Evolutionary conservation across 495 filamentous ascomycete genomes (phyloP).

Genomic region (Tuber umbilicatum): DNA sequence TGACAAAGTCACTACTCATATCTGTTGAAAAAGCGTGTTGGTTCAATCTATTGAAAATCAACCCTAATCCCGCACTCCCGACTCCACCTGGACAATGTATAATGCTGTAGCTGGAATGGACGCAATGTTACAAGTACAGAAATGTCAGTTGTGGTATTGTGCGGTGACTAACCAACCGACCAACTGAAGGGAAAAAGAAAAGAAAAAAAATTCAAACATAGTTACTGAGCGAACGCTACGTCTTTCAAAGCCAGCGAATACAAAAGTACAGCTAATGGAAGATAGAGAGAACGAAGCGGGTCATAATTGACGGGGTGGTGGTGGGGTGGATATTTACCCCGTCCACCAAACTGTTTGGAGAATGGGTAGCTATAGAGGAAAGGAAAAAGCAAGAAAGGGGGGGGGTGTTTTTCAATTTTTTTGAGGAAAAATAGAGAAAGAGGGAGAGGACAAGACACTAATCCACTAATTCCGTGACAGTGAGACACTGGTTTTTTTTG

Average conservation of each 20-base stretch:
- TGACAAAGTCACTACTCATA: too few species aligned
- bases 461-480: neutral
- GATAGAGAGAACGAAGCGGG: neutral
- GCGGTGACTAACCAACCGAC: neutral
- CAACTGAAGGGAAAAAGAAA: neutral
- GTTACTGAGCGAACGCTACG: neutral
- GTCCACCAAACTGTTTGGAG: neutral
- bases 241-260: neutral
- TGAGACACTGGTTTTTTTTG: neutral
- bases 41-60: too few species aligned
- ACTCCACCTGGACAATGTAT: too few species aligned
- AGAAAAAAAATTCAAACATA: neutral
- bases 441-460: neutral
- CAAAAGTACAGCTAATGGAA: neutral
- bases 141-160: too few species aligned
- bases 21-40: too few species aligned
- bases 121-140: too few species aligned
- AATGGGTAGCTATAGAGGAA: neutral
- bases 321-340: neutral
- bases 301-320: neutral
- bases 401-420: neutral
- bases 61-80: too few species aligned
- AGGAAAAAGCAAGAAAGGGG: neutral
- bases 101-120: too few species aligned
- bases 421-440: neutral